Base-by-base conservation (phyloP, 2,329 filamentous ascomycete genomes). In the Bisporella sp. region DNA sequence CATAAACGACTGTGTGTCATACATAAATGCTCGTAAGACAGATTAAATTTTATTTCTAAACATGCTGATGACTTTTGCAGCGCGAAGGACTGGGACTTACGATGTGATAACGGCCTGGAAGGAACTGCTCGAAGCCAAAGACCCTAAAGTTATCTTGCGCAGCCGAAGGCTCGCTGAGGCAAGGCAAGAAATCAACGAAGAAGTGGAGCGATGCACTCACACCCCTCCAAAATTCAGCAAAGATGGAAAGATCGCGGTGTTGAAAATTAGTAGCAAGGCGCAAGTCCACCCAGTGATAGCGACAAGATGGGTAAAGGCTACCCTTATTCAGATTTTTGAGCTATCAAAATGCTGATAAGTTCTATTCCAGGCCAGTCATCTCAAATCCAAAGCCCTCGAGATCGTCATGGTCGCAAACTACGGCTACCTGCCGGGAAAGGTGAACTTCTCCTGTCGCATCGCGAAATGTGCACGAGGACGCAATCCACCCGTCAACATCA, bases 201-300 rank as follows among this genome's bases (percentile, higher is more conserved):
- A 86, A 64, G 77, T 83, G 0, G 76, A 82, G 55, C 70, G 74
- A 13, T 82, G 79, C 57, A 78, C 80, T 1, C 82, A 79, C 54
- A 73, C 78, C 1, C 73, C 81, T 1, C 83, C 84, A 0, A 79
- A 77, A 57, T 85, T 86, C 66, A 83, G 78, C 4, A 66, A 70
- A 4, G 82, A 87, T 51, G 79, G 73, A 1, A 78, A 72, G 45
- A 74, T 87, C 9, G 82, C 82, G 0, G 77, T 86, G 0, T 72
- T 87, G 42, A 73, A 78, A 4, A 85, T 87, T 57, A 71, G 66
- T 33, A 82, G 77, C 1, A 65, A 69, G 30, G 78, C 80, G 1
- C 83, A 86, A 58, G 72, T 87, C 0, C 84, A 87, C 61, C 79
- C 81, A 0, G 73, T 86, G 2, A 82, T 87, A 50, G 82, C 83